phyloP scores from a whole-genome alignment of 1,284 basidiomycete genomes.

The Papiliotrema nemorosa region DNA sequence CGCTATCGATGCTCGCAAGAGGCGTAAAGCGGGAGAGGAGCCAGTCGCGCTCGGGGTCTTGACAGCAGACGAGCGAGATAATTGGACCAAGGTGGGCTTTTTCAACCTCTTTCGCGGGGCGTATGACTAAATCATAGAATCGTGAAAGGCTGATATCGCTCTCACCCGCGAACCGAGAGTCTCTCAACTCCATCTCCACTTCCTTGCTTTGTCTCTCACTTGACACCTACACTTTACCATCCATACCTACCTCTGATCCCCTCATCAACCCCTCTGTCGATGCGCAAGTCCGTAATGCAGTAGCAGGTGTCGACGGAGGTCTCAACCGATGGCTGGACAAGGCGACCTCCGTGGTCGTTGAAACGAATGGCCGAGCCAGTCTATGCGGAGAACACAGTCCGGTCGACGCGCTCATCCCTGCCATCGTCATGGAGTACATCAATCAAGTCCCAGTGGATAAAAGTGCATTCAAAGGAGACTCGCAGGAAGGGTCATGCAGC shows the following conservation, averaged over 20 bases:
- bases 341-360: conserved; percentile 74
- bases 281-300: conserved; percentile 73
- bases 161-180: conserved; percentile 62
- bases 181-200: conserved; percentile 63
- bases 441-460: conserved; percentile 62
- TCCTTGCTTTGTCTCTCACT: conserved; percentile 71
- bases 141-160: conserved; percentile 66
- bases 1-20: conserved; percentile 63
- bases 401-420: conserved; percentile 86
- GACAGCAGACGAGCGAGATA: conserved; percentile 75
- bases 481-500: conserved; percentile 54
- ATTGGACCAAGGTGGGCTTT: conserved; percentile 69
- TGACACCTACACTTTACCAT: conserved; percentile 53
- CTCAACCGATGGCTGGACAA: conserved; percentile 94
- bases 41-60: conserved; percentile 67
- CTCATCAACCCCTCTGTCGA: conserved; percentile 58
- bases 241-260: conserved; percentile 50
- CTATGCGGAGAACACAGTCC: conserved; percentile 91
- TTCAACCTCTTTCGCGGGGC: neutral
- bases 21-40: conserved; percentile 57
- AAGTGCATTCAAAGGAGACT: conserved; percentile 13
- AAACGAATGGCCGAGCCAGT: conserved; percentile 79
- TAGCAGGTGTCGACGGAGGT: conserved; percentile 63
- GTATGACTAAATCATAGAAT: conserved; percentile 55
- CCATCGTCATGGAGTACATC: conserved; percentile 82